A percentile compares a stretch with the other conserved stretches of the same genome.
phyloP scores from a whole-genome alignment of 2,329 filamentous ascomycete species.

The Alternaria metachromatica region DNA sequence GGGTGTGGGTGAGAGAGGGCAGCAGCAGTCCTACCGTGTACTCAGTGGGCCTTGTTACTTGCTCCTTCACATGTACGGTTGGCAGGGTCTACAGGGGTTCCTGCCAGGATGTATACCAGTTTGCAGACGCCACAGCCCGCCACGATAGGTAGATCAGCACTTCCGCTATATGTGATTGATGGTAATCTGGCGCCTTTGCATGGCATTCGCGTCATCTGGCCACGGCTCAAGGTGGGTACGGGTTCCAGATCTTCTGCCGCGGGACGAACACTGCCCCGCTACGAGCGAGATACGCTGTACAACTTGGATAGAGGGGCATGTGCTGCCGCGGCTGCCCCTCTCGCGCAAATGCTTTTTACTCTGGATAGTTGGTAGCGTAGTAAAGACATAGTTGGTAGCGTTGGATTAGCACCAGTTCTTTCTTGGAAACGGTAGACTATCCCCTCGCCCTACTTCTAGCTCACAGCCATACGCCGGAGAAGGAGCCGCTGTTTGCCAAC shows the following conservation, averaged over 20 bases:
- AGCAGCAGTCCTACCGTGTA: not conserved
- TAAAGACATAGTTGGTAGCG: not conserved
- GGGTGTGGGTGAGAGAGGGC: conserved; percentile 9
- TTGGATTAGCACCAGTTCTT: not conserved
- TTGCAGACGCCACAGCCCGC: conserved; percentile 23
- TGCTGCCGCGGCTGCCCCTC: not conserved
- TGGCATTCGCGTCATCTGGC: conserved; percentile 32
- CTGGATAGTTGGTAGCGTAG: not conserved
- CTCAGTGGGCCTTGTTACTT: conserved; percentile 5
- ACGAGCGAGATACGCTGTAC: not conserved
- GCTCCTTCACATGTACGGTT: conserved; percentile 20
- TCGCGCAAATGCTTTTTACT: not conserved
- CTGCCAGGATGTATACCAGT: conserved; percentile 23
- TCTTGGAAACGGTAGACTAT: not conserved
- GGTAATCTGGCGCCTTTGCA: conserved; percentile 26
- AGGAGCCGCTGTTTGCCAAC: not conserved
- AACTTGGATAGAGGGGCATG: conserved; percentile 1
- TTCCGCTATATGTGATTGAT: conserved; percentile 24
- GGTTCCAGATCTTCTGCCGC: conserved; percentile 7
- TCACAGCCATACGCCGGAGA: not conserved
- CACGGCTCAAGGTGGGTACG: conserved; percentile 13
- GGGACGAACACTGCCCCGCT: conserved; percentile 14
- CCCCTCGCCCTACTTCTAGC: not conserved
- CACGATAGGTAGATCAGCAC: conserved; percentile 31
- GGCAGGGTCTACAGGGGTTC: conserved; percentile 6